These are phyloP conservation scores for Botrytis aclada DNA, from an alignment of 2,329 filamentous ascomycete species.

Conservation along the genomic window DNA sequence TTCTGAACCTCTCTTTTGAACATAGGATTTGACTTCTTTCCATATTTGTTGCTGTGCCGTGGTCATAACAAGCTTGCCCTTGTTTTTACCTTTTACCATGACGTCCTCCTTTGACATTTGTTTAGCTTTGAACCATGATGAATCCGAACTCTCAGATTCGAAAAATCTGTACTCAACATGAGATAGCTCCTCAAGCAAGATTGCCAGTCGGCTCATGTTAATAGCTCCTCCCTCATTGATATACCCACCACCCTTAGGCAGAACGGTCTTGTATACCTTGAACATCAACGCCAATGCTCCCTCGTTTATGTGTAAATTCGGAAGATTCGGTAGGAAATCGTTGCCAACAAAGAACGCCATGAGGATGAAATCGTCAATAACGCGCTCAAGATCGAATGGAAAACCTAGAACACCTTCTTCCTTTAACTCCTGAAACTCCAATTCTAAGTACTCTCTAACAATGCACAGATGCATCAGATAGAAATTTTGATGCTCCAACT, in stretches of 20 bases:
- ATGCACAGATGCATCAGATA: constrained; percentile 97
- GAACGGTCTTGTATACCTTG: constrained; percentile 85
- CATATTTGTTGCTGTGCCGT: constrained; percentile 79
- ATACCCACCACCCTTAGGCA: constrained; percentile 86
- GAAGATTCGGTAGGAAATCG: constrained; percentile 96
- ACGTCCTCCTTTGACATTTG: constrained; percentile 66
- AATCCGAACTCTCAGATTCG: constrained; percentile 82
- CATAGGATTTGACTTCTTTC: constrained; percentile 76
- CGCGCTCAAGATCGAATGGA: constrained; percentile 85
- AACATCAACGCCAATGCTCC: constrained; percentile 97
- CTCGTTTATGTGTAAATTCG: constrained; percentile 96
- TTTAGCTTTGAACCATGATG: constrained; percentile 90
- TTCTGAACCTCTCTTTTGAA: constrained; percentile 63
- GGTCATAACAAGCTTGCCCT: constrained; percentile 73
- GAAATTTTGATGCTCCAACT: constrained; percentile 98
- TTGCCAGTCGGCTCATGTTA: constrained; percentile 74
- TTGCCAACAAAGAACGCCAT: constrained; percentile 99
- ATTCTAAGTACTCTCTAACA: constrained; percentile 91
- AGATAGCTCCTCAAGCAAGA: constrained; percentile 78
- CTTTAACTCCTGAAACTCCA: constrained; percentile 94
- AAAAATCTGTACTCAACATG: constrained; percentile 92
- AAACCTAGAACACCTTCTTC: constrained; percentile 69
- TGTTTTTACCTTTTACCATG: constrained; percentile 56
- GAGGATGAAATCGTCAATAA: constrained; percentile 98
- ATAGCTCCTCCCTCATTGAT: constrained; percentile 95